Conservation (phyloP, 768 basidiomycete genomes). For the Exidia glandulosa region DNA sequence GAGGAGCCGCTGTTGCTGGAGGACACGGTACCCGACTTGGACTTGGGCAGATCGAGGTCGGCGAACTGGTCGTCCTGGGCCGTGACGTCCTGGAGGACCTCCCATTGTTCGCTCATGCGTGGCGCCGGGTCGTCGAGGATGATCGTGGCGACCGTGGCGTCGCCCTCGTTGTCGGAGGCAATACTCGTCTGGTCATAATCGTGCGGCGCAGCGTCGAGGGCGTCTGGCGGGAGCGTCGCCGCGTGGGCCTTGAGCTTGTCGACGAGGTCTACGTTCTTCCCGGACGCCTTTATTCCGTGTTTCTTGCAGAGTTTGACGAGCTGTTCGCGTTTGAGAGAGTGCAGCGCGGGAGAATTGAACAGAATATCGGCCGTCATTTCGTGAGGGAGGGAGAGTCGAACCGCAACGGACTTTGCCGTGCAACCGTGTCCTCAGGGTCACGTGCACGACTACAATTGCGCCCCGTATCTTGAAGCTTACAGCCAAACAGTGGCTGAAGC, state of each 20-base stretch:
- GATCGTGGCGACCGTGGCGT: slow-evolving; percentile 17
- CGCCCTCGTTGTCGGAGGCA: slow-evolving; percentile 12
- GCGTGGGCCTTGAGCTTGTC: slow-evolving; percentile 60
- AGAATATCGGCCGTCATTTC: slow-evolving; percentile 36
- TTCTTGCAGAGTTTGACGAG: slow-evolving; percentile 79
- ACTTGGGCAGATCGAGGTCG: not conserved
- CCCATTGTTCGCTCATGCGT: slow-evolving; percentile 74
- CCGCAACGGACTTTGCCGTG: too few species aligned
- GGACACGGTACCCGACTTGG: not conserved
- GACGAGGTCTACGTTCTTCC: slow-evolving; percentile 70
- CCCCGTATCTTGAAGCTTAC: not conserved
- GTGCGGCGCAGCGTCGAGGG: slow-evolving; percentile 23
- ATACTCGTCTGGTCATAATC: slow-evolving; percentile 20
- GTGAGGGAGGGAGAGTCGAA: too few species aligned
- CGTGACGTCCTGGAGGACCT: slow-evolving; percentile 77
- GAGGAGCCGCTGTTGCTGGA: not conserved
- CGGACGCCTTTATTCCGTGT: slow-evolving; percentile 66
- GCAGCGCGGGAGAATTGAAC: slow-evolving; percentile 74
- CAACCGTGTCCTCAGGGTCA: too few species aligned
- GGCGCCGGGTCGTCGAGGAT: slow-evolving; percentile 7
- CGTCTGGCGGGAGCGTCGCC: slow-evolving; percentile 44
- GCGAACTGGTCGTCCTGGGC: slow-evolving; percentile 31
- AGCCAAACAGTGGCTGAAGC: not conserved
- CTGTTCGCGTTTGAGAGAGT: slow-evolving; percentile 76
- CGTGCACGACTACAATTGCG: not conserved